Percentiles rank a stretch among this genome's conserved stretches.
phyloP scores from a whole-genome alignment of 768 basidiomycete genomes.

The Tubosaeta sp. region DNA sequence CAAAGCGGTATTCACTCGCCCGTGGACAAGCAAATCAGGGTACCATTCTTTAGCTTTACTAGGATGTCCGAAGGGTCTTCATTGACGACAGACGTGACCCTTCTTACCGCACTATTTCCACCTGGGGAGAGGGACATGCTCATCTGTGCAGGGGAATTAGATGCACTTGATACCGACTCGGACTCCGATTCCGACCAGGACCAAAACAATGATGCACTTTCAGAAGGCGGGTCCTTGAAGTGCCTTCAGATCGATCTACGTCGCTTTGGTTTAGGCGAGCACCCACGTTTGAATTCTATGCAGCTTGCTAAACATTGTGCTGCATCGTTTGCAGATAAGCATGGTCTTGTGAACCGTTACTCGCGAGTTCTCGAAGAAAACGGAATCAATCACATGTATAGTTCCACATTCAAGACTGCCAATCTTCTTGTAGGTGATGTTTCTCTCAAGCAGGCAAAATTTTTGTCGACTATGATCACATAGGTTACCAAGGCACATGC shows the following conservation, averaged over 20 bases:
- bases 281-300: not conserved
- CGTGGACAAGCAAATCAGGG: slow-evolving; percentile 20
- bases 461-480: not conserved
- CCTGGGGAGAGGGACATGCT: slow-evolving; percentile 70
- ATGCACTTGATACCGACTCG: slow-evolving; percentile 42
- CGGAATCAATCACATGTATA: slow-evolving; percentile 80
- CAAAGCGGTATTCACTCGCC: slow-evolving; percentile 10
- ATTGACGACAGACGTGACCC: slow-evolving; percentile 63
- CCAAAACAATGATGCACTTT: slow-evolving; percentile 29
- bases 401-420: slow-evolving; percentile 79
- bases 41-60: slow-evolving; percentile 81
- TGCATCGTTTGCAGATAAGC: slow-evolving; percentile 49
- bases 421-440: slow-evolving; percentile 56
- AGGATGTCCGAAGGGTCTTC: slow-evolving; percentile 74
- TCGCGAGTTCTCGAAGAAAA: slow-evolving; percentile 69
- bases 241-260: slow-evolving; percentile 76
- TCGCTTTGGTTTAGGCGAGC: slow-evolving; percentile 64
- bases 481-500: slow-evolving; percentile 59
- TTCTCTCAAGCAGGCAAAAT: not conserved
- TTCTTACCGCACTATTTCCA: slow-evolving; percentile 68
- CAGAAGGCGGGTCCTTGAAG: slow-evolving; percentile 43
- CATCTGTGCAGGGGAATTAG: slow-evolving; percentile 67
- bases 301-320: not conserved
- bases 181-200: slow-evolving; percentile 39
- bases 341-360: slow-evolving; percentile 74